A percentile compares a stretch with the other conserved stretches of the same genome.
These are phyloP conservation scores for Nyssa sinensis DNA, from an alignment of 148 eudicot genomes.

Conservation along the genomic window DNA sequence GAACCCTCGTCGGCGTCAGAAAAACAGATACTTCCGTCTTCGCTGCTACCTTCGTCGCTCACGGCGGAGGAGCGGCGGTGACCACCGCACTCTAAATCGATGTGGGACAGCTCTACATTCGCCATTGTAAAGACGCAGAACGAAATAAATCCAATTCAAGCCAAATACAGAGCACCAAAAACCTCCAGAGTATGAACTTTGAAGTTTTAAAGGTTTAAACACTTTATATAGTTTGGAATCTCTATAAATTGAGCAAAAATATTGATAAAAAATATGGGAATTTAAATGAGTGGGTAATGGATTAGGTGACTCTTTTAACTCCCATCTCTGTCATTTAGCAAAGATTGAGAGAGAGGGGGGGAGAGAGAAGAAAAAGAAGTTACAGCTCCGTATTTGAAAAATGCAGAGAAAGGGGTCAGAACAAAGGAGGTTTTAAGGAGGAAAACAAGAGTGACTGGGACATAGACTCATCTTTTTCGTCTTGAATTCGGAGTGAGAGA, in stretches of 20 bases:
- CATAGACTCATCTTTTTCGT: not conserved
- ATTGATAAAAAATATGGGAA: not conserved
- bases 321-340: not conserved
- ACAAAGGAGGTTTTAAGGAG: not conserved
- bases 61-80: constrained; percentile 8
- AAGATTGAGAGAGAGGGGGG: not conserved
- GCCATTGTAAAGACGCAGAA: constrained; percentile 27
- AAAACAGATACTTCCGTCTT: constrained; percentile 29
- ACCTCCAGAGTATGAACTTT: not conserved
- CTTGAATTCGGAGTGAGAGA: not conserved
- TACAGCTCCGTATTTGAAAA: not conserved
- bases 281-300: not conserved
- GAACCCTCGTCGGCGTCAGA: constrained; percentile 40
- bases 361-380: not conserved
- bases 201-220: not conserved
- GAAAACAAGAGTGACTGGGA: not conserved
- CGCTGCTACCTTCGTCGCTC: constrained; percentile 11
- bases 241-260: not conserved
- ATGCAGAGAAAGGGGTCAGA: constrained; percentile 8
- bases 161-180: constrained; percentile 4
- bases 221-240: not conserved
- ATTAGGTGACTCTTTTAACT: not conserved
- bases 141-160: not conserved
- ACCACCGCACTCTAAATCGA: constrained; percentile 44
- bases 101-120: constrained; percentile 21